Base-by-base conservation (phyloP, 257 asterid genomes). In the Parsonsia alboflavescens region DNA sequence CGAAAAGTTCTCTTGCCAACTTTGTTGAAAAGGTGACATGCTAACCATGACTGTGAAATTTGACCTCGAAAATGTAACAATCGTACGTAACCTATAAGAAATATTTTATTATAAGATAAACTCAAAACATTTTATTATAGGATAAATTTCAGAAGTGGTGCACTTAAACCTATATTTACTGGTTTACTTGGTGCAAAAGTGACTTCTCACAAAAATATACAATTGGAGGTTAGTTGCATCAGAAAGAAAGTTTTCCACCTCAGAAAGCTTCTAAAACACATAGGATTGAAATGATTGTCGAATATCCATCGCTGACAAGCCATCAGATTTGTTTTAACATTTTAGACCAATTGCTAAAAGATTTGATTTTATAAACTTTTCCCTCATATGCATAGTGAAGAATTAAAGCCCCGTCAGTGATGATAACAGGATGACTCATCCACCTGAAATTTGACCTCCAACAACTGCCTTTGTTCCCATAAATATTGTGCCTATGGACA, bases 251-350 rank as follows among this genome's bases (percentile, higher is more conserved):
- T 59, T 15, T 13, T 62, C 68, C 68, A 62, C 11, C 10, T 30
- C 68, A 62, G 68, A 62, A 62, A 62, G 68, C 45, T 30, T 30
- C 45, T 6, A 30, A 33, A 62, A 30, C 68, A 62, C 68, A 13
- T 62, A n/a, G 64, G 36, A 57, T 6, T 56, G 12, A 10, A 57
- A n/a, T 2, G 6, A 26, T 3, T 59, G 24, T 11, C 10, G 21
- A 26, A 59, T 11, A 26, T 2, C 13, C 13, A 46, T 46, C 3
- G 13, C 7, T 28, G 66, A 26, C 42, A 26, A 26, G 66, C 41
- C 39, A 59, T 59, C 42, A 59, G 39, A 59, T 59, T 7, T 59
- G 42, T 3, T 26, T 15, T 28, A 1, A 10, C 65, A 0, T 28
- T 59, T 1, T 59, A 59, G 41, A 59, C 50, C 66, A 59, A 59